Evolutionary conservation across 2,329 filamentous ascomycete species (phyloP).

Genomic region (Colletotrichum liaoningense): DNA sequence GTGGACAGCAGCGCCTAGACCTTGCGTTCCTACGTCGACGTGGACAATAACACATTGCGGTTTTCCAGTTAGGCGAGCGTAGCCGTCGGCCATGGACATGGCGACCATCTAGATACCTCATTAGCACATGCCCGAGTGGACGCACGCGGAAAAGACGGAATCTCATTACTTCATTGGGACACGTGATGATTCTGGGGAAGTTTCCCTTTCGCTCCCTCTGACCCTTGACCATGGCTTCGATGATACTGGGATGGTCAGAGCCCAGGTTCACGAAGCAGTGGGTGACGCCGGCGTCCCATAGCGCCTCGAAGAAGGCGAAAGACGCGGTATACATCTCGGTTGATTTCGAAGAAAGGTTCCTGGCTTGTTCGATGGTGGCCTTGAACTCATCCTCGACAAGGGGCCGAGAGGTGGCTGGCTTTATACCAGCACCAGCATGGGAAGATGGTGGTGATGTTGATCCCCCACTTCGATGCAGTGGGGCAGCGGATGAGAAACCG

Average conservation of each 20-base stretch:
- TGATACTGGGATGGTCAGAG: slow-evolving; percentile 75
- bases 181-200: slow-evolving; percentile 77
- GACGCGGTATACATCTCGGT: slow-evolving; percentile 75
- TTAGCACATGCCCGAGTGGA: not conserved
- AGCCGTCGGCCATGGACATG: slow-evolving; percentile 81
- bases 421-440: slow-evolving; percentile 22
- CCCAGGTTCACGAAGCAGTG: slow-evolving; percentile 73
- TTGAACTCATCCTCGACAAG: slow-evolving; percentile 14
- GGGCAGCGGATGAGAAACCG: slow-evolving; percentile 27
- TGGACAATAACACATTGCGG: slow-evolving; percentile 80
- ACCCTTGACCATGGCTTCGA: slow-evolving; percentile 79
- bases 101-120: slow-evolving; percentile 72
- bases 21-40: slow-evolving; percentile 81
- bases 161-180: slow-evolving; percentile 73
- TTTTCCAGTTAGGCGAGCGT: slow-evolving; percentile 73
- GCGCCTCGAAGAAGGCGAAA: slow-evolving; percentile 84
- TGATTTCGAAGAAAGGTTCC: slow-evolving; percentile 21
- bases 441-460: slow-evolving; percentile 12
- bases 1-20: slow-evolving; percentile 77
- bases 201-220: slow-evolving; percentile 70
- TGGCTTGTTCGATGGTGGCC: slow-evolving; percentile 27
- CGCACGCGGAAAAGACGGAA: not conserved
- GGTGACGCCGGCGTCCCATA: slow-evolving; percentile 76
- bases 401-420: slow-evolving; percentile 10
- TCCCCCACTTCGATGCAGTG: slow-evolving; percentile 23